phyloP scores from a whole-genome alignment of 2,329 filamentous ascomycete genomes.

The Aspergillus tubingensis region DNA sequence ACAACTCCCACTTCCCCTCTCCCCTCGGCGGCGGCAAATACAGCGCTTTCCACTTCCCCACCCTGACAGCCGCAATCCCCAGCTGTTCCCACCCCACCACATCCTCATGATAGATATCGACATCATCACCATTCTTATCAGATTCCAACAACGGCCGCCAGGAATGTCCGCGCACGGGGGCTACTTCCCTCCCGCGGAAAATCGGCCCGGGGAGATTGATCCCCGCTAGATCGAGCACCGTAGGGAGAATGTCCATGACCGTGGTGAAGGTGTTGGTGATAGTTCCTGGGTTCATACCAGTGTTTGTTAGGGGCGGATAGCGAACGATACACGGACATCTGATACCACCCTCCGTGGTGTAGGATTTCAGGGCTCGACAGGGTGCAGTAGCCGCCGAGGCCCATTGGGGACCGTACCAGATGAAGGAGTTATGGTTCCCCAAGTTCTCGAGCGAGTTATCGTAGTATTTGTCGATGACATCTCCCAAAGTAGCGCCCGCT shows the following conservation, averaged over 20 bases:
- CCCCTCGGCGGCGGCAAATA: constrained; percentile 3
- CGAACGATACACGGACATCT: constrained; percentile 1
- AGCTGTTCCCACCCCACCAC: constrained; percentile 1
- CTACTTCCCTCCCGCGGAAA: not conserved
- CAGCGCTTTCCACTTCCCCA: constrained; percentile 2
- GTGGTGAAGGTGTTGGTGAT: not conserved
- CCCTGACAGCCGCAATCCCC: not conserved
- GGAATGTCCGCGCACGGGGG: not conserved
- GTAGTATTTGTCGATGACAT: constrained; percentile 8
- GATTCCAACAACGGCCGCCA: not conserved
- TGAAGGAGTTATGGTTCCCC: constrained; percentile 58
- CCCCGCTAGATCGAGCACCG: not conserved
- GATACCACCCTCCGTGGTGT: not conserved
- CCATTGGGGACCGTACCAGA: constrained; percentile 64
- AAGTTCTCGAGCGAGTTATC: constrained; percentile 46
- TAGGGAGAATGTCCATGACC: not conserved
- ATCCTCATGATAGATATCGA: not conserved
- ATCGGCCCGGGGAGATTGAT: not conserved
- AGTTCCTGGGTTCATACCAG: not conserved
- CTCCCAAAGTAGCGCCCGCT: not conserved
- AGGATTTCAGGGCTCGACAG: not conserved
- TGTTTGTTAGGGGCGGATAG: not conserved
- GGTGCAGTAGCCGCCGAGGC: constrained; percentile 38
- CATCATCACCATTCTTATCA: not conserved
- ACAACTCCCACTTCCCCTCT: constrained; percentile 5